Evolutionary conservation across 192 early-diverging fungal genomes (phyloP).

Genomic region (Paraglomus brasilianum): DNA sequence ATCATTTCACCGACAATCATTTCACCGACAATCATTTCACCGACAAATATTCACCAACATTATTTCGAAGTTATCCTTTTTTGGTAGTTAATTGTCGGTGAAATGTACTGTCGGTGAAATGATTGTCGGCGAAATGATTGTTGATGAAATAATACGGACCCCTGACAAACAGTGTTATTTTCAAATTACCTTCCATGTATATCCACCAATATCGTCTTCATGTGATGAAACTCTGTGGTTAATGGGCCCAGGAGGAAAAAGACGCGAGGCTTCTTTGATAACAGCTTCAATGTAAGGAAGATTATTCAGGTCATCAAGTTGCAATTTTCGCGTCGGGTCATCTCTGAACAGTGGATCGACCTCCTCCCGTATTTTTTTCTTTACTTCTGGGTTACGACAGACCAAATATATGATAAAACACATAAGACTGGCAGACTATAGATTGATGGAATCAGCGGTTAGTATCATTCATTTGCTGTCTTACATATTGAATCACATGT

Average conservation of each 20-base stretch:
- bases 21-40: no score
- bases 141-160: no score
- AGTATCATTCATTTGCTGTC: background rate
- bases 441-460: background rate
- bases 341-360: background rate
- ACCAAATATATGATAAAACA: background rate
- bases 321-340: background rate
- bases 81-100: no score
- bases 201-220: background rate
- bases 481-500: background rate
- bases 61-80: no score
- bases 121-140: no score
- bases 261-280: conserved; percentile 2
- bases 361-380: background rate
- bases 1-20: no score
- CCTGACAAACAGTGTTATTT: no score
- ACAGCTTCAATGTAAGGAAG: conserved; percentile 1
- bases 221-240: background rate
- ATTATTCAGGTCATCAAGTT: background rate
- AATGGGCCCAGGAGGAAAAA: background rate
- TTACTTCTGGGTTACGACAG: background rate
- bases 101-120: no score
- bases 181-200: background rate
- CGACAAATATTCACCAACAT: no score
- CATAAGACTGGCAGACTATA: background rate